These are phyloP conservation scores for Tarenaya hassleriana DNA, from an alignment of 345 rosid genomes.

Conservation along the genomic window DNA sequence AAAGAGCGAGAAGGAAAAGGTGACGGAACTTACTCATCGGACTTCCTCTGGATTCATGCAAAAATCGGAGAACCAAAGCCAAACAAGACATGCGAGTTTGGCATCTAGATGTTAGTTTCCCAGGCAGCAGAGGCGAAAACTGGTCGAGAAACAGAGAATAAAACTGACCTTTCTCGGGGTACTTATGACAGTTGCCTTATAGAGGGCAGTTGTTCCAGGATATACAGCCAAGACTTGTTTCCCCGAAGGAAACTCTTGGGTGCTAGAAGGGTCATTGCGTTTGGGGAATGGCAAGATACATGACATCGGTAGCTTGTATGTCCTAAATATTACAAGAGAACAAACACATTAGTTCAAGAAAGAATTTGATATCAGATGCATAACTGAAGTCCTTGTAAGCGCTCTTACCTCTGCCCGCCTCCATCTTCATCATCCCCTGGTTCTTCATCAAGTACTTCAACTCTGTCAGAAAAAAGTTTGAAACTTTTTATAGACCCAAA, in stretches of 20 bases:
- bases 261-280: slow-evolving; percentile 42
- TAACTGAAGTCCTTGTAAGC: background rate
- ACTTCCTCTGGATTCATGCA: slow-evolving; percentile 55
- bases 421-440: slow-evolving; percentile 88
- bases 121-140: background rate
- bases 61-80: slow-evolving; percentile 13
- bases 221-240: slow-evolving; percentile 94
- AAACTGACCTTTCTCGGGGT: slow-evolving; percentile 62
- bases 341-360: background rate
- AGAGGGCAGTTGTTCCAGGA: slow-evolving; percentile 96
- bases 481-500: no score
- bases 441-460: slow-evolving; percentile 87
- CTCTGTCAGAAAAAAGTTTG: slow-evolving; percentile 36
- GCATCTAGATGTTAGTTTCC: slow-evolving; percentile 9
- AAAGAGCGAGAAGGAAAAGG: no score
- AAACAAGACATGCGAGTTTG: slow-evolving; percentile 16
- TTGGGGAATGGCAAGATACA: slow-evolving; percentile 75
- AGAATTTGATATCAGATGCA: background rate
- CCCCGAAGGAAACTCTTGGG: slow-evolving; percentile 59
- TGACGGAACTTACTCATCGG: slow-evolving; percentile 69
- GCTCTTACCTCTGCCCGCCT: slow-evolving; percentile 57
- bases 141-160: background rate
- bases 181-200: slow-evolving; percentile 84
- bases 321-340: slow-evolving; percentile 33
- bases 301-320: slow-evolving; percentile 72